Evolutionary conservation across 106 monocot species (phyloP).

Genomic region (Cymbidium sinense): DNA sequence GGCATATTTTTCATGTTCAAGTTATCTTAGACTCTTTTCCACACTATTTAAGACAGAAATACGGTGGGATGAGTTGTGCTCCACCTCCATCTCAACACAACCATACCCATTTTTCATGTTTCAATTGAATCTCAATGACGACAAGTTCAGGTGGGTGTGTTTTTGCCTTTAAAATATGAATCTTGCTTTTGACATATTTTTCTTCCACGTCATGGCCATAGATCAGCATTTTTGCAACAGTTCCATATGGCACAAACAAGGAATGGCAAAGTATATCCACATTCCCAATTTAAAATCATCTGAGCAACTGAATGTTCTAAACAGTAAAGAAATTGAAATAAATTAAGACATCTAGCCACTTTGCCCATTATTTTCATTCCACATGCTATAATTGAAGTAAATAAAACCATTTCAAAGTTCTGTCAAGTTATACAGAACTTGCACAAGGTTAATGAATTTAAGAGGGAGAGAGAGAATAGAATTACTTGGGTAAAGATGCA

Average conservation of each 20-base stretch:
- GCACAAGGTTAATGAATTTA: not conserved
- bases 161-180: not conserved
- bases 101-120: not conserved
- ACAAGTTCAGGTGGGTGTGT: not conserved
- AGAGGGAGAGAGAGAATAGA: not conserved
- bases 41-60: no score
- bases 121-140: not conserved
- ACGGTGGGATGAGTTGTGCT: no score
- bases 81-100: not conserved
- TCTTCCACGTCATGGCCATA: not conserved
- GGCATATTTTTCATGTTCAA: no score
- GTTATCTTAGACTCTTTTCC: no score
- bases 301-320: not conserved
- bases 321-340: not conserved
- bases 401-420: not conserved
- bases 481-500: constrained; percentile 70
- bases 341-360: not conserved
- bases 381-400: not conserved
- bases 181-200: not conserved
- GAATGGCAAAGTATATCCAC: not conserved
- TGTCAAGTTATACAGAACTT: not conserved
- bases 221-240: not conserved
- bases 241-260: not conserved
- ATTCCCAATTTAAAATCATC: not conserved
- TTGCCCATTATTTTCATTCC: not conserved